Base-by-base conservation (phyloP, 495 filamentous ascomycete genomes). In the Diplogelasinospora grovesii region DNA sequence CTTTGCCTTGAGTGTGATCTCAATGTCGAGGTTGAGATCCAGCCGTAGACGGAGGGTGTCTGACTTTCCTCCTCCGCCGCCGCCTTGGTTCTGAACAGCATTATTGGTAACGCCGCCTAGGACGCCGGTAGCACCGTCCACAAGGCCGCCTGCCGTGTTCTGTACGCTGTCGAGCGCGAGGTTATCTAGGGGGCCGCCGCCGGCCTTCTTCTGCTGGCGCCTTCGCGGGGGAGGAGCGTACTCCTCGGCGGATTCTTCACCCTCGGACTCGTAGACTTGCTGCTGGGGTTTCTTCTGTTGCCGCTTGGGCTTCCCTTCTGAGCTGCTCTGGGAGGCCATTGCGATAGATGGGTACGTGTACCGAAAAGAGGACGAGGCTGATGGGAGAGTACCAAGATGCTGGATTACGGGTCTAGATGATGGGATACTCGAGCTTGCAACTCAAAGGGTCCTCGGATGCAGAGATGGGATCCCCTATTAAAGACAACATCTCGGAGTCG, bases 1-100 rank as follows among this genome's bases (percentile, higher is more conserved):
- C 70, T 86, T 89, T 16, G 89, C 89, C 74, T 94, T 93, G 22
- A 95, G 72, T 43, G 88, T 83, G 28, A 95, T 81, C 70, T 93
- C 84, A 51, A 94, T 78, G 54, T 95, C 89, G 36, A 95, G 65
- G 59, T 94, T 93, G 34, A 94, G 61, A 55, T 94, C 87, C 41
- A 95, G 63, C 38, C 88, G 67, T 54, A 95, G 55, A 41, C 80
- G 63, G 40, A 95, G 57, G 52, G 89, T 82, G 54, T 89, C 81
- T 41, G 54, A 63, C 55, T 66, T 70, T 44, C 41, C 54, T 26
- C 74, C 69, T 23, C 73, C 73, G 27, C 76, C 71, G 16, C 77
- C 76, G 5, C 75, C 73, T 1, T 61, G 43, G 14, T 64, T 41
- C 2, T 59, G 29, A 27, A 59, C 52, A 31, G 56, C 67, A 34